Evolutionary conservation across 1,284 basidiomycete species (phyloP), one percentile per base, ranked within the genome.

Genomic region (Hypsizygus ulmarius): DNA sequence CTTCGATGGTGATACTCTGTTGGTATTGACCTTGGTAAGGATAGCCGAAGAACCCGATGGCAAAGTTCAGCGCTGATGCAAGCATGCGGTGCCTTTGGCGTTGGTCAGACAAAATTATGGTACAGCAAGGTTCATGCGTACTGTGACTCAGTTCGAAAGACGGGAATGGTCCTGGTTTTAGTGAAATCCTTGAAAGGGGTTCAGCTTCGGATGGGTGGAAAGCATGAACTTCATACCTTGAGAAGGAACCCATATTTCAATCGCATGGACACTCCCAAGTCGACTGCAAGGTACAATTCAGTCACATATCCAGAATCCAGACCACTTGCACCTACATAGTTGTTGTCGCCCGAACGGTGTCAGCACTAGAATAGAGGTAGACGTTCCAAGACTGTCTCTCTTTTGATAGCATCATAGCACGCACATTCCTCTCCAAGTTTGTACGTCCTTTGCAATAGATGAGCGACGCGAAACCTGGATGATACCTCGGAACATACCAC

Each of bases 81-180:
- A 89, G 76, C 89, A 93, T 93, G 21, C 90, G 85, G 64, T 92
- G 82, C 61, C 85, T 82, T 55, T 2, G 43, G 15, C 36, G 11
- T 42, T 30, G 14, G 30, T 50, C 12, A 39, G 40, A 5, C 2
- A 9, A 15, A 3, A 0, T 27, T 0, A 12, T 7, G 5, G 5
- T 30, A 12, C 15, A 16, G 21, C 6, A 19, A 21, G 3, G 38
- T 25, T 8, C 16, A 33, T 34, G 3, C 84, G 54, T 67, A 90
- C 79, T 92, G 87, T 2, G 89, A 91, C 65, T 90, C 90, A 0
- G 92, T 93, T 39, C 93, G 82, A 70, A 95, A 92, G 9, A 94
- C 87, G 4, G 92, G 89, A 36, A 91, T 70, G 4, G 77, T 80
- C 55, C 84, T 79, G 14, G 74, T 63, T 45, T 81, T 73, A 4